Percentiles rank a stretch among this genome's conserved stretches.
These are phyloP conservation scores for Bocquillonia castaneifolia DNA, from an alignment of 441 rosid genomes.

Conservation along the genomic window DNA sequence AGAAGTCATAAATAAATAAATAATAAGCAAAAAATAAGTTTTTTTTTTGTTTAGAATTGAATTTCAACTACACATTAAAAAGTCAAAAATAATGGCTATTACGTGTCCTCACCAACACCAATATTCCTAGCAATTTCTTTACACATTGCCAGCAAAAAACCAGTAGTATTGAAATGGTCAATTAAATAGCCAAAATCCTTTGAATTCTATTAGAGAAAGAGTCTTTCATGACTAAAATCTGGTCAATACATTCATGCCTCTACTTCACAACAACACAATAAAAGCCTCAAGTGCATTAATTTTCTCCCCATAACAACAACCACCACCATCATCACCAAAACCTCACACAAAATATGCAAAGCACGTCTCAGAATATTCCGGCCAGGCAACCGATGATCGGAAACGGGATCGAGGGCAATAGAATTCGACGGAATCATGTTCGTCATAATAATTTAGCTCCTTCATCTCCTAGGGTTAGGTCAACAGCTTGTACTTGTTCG, in stretches of 20 bases:
- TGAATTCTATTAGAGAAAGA: background rate
- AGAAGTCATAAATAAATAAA: too few relatives aligned
- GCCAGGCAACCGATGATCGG: constrained; percentile 14
- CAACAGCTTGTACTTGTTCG: constrained; percentile 41
- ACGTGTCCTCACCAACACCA: too few relatives aligned
- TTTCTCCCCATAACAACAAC: background rate
- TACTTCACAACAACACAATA: background rate
- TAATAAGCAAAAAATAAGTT: too few relatives aligned
- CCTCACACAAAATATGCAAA: constrained; percentile 15
- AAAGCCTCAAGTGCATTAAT: background rate
- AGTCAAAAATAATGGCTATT: too few relatives aligned
- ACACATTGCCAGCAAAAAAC: background rate
- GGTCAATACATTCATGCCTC: background rate
- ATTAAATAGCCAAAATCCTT: too few relatives aligned
- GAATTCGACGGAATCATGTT: constrained; percentile 22
- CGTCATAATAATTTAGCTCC: background rate
- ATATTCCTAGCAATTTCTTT: too few relatives aligned
- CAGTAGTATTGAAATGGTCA: constrained; percentile 2
- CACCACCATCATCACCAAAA: background rate
- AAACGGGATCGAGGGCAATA: constrained; percentile 4
- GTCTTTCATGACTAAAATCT: background rate
- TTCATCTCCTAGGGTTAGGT: constrained; percentile 25
- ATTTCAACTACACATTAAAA: too few relatives aligned
- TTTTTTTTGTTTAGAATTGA: too few relatives aligned
- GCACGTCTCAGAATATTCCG: background rate